Evolutionary conservation across 768 basidiomycete species (phyloP).

Genomic region (Mycena galericulata): DNA sequence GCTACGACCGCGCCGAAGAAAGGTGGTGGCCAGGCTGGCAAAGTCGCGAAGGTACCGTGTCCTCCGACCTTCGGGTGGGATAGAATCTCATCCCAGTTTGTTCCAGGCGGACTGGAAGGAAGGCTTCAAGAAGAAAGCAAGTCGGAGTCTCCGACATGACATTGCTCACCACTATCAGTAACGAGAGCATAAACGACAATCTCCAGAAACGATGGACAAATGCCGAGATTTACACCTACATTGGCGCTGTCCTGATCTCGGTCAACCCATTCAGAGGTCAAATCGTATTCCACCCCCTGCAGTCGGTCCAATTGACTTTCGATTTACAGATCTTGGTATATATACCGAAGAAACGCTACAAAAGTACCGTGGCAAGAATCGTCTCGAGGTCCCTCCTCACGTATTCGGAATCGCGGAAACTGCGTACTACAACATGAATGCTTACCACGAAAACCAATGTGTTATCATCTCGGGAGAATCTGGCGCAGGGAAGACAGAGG

Average conservation of each 20-base stretch:
- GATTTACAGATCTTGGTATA: slow-evolving; percentile 87
- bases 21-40: slow-evolving; percentile 60
- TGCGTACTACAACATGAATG: slow-evolving; percentile 99
- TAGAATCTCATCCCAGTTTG: slow-evolving; percentile 29
- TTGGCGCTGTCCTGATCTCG: slow-evolving; percentile 98
- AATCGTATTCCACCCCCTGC: slow-evolving; percentile 23
- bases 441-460: slow-evolving; percentile 99
- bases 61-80: slow-evolving; percentile 2
- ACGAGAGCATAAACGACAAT: slow-evolving; percentile 98
- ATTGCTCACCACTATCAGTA: slow-evolving; percentile 93
- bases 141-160: slow-evolving; percentile 99
- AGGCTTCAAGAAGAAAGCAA: slow-evolving; percentile 99
- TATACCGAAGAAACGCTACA: slow-evolving; percentile 92
- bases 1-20: slow-evolving; percentile 74
- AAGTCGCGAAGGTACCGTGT: slow-evolving; percentile 79
- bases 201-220: slow-evolving; percentile 96
- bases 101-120: slow-evolving; percentile 98
- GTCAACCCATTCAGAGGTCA: slow-evolving; percentile 97
- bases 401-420: slow-evolving; percentile 98
- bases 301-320: slow-evolving; percentile 21
- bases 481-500: slow-evolving; percentile 99
- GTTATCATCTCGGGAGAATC: slow-evolving; percentile 99
- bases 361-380: slow-evolving; percentile 95
- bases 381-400: slow-evolving; percentile 97
- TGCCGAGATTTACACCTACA: slow-evolving; percentile 98